Evolutionary conservation across 805 yeast genomes (phyloP).

Genomic region (Barnettozyma salicaria): DNA sequence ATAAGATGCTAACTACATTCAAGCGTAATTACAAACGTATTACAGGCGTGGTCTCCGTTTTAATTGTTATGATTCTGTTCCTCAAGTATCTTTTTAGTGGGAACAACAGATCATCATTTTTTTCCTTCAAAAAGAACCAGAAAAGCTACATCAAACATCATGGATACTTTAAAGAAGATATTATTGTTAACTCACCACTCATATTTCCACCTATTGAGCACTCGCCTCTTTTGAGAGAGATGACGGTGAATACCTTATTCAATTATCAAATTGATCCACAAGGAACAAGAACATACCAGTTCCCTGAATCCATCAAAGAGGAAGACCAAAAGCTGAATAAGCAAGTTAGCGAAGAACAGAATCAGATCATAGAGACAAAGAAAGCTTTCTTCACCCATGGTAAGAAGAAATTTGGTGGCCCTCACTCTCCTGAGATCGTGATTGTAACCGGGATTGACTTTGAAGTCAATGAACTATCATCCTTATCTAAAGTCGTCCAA

Average conservation of each 20-base stretch:
- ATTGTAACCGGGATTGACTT: conserved; percentile 77
- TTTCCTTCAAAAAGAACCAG: conserved; percentile 2
- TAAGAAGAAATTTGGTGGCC: conserved; percentile 40
- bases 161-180: conserved; percentile 40
- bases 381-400: conserved; percentile 62
- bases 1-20: conserved; percentile 3
- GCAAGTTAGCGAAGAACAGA: conserved; percentile 31
- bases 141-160: conserved; percentile 30
- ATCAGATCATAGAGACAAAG: conserved; percentile 38
- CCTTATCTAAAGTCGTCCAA: conserved; percentile 66
- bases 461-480: conserved; percentile 52
- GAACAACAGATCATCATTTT: not conserved
- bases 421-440: conserved; percentile 55
- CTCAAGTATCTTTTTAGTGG: not conserved
- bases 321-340: conserved; percentile 34
- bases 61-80: conserved; percentile 1
- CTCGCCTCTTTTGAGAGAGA: conserved; percentile 52
- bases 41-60: conserved; percentile 2
- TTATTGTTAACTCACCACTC: conserved; percentile 44
- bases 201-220: conserved; percentile 76
- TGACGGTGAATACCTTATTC: conserved; percentile 48
- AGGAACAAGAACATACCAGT: conserved; percentile 31
- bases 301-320: conserved; percentile 32
- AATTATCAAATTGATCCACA: conserved; percentile 42
- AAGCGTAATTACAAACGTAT: conserved; percentile 16